Percentiles rank a stretch among this genome's conserved stretches.
These are phyloP conservation scores for Pythium folliculosum DNA, from an alignment of 352 stramenopile species.

Conservation along the genomic window DNA sequence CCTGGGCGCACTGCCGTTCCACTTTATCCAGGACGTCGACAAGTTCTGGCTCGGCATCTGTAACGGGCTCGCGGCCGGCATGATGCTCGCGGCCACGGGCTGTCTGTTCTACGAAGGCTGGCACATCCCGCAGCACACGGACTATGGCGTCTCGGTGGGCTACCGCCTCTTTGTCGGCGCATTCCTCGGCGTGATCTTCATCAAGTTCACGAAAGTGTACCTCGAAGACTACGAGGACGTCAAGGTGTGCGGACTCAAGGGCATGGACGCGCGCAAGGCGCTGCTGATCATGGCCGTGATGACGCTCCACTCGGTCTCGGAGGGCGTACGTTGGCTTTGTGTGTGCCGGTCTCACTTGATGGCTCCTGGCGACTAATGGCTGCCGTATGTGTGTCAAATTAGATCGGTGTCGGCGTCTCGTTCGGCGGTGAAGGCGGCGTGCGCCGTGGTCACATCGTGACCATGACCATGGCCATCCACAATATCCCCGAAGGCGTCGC, in stretches of 20 bases:
- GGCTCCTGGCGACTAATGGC: no score
- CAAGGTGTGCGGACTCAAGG: slow-evolving; percentile 79
- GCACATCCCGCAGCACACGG: slow-evolving; percentile 67
- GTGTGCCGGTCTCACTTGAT: neutral
- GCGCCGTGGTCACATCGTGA: slow-evolving; percentile 96
- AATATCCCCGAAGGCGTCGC: slow-evolving; percentile 98
- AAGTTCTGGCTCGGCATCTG: slow-evolving; percentile 95
- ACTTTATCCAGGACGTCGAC: slow-evolving; percentile 92
- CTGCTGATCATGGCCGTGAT: slow-evolving; percentile 99
- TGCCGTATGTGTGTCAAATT: neutral
- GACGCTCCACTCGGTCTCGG: slow-evolving; percentile 98
- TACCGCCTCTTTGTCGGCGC: slow-evolving; percentile 89
- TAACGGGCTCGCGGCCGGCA: slow-evolving; percentile 95
- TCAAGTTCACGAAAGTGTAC: slow-evolving; percentile 94
- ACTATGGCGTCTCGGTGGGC: slow-evolving; percentile 68
- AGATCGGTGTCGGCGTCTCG: slow-evolving; percentile 95
- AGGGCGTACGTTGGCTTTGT: slow-evolving; percentile 80
- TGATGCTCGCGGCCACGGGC: slow-evolving; percentile 97
- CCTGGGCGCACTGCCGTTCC: slow-evolving; percentile 94
- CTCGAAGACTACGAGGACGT: slow-evolving; percentile 96
- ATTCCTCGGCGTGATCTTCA: slow-evolving; percentile 94
- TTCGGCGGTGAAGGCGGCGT: slow-evolving; percentile 94
- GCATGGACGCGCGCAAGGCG: slow-evolving; percentile 90
- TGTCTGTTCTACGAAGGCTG: slow-evolving; percentile 95
- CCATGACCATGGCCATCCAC: slow-evolving; percentile 96